Evolutionary conservation across 768 basidiomycete genomes (phyloP), one percentile per base, ranked within the genome.

Genomic region (Psilocybe sp.): DNA sequence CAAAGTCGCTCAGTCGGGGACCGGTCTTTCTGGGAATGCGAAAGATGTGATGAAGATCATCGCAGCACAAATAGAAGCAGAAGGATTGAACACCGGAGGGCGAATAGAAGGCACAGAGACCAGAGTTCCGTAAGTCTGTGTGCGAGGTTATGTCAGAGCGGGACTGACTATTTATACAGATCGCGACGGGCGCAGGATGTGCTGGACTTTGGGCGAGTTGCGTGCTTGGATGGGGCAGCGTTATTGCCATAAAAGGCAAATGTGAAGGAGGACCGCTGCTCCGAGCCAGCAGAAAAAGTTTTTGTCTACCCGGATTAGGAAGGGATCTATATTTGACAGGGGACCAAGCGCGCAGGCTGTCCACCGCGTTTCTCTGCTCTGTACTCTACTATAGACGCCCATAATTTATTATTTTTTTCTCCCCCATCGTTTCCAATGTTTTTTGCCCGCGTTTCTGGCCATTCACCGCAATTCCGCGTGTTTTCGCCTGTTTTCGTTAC

Each of bases 51-150:
- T 89, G 67, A 73, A 71, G n/a, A 60, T 75, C 6, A 74, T 89
- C n/a, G 73, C 78, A 31, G 66, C 69, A 51, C 79, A 84, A 35
- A 78, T 88, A 18, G 86, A 87, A 51, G 69, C 69, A 47, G 76
- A 85, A 55, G 87, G 86, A 0, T 59, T 87, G 45, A 73, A 78
- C 38, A 71, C 65, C 9, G 61, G 63, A n/a, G 60, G 54, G 36
- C 60, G 64, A 13, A 23, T 48, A 18, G 57, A 35, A 20, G 58
- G 71, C 54, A 51, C 58, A 9, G 66, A 76, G 42, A 75, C 76
- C 47, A 66, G 23, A 4, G 23, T 28, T 28, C 23, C 69, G 79
- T 85, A 66, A 68, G 83, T 75, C 19, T 53, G 32, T n/a, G 60
- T 59, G 59, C 64, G 53, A 34, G 14, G n/a, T 53, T 59, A 53